Base-by-base conservation (phyloP, 1,284 basidiomycete genomes). In the Leccinum pseudoinsigne region DNA sequence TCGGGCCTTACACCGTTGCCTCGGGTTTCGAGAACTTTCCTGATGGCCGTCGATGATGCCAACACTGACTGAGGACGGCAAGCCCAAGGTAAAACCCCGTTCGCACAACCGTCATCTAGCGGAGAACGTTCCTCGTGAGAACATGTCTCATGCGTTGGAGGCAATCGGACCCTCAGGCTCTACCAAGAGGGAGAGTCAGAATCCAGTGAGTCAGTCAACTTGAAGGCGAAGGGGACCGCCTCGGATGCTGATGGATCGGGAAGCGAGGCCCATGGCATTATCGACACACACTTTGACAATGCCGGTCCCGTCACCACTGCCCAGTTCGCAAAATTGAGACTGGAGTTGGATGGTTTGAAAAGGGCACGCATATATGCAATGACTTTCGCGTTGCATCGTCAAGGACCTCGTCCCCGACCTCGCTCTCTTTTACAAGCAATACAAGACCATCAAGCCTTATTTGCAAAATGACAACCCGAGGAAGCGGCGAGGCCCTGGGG, bases 361-460 rank as follows among this genome's bases (percentile, higher is more conserved):
- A 85, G 80, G 72, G 88, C 87, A 67, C 69, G 68, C 63, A 68
- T 67, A 67, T 59, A 70, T 8, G 21, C 34, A n/a, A 26, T 23
- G 42, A 45, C 8, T 9, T 31, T 4, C 6, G 12, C 4, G 4
- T 59, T 14, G 5, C 82, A 86, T 99, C 73, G 96, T 99, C 79
- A 99, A 98, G 84, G 97, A 99, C 81, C 89, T 99, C 71, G 94
- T 99, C 3, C 94, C 89, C 10, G 88, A 92, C 80, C 82, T 95
- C 68, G 93, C 92, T 11, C 88, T 89, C 68, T 97, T 95, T 85
- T 97, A 97, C 89, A 97, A 98, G 81, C 97, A 99, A 79, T 98
- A 99, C 92, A 98, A 98, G 82, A 95, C 95, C 50, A 98, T 99
- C 78, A 90, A 99, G 80, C 95, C 94, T 9, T 97, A 88, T 82